A percentile compares a stretch with the other conserved stretches of the same genome.
These are phyloP conservation scores for Pelargonium nanum DNA, from an alignment of 345 rosid species.

Conservation along the genomic window DNA sequence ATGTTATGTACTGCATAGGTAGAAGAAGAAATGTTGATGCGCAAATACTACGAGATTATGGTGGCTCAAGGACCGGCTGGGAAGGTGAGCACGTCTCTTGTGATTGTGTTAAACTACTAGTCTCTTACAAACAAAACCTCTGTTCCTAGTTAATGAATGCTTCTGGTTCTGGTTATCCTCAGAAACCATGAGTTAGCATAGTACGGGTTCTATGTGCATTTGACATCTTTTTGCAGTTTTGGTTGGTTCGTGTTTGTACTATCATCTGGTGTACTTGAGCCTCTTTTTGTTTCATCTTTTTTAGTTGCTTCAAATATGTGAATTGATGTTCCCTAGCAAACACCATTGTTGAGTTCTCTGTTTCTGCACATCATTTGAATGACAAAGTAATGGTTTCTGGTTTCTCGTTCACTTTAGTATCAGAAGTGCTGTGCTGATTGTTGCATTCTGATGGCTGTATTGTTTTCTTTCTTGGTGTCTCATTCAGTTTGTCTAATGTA, in stretches of 20 bases:
- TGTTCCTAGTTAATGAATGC: background rate
- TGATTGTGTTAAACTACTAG: background rate
- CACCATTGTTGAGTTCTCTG: too few relatives aligned
- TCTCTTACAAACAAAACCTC: background rate
- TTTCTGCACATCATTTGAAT: too few relatives aligned
- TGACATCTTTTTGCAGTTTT: background rate
- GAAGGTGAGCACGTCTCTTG: constrained; percentile 26
- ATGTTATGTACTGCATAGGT: constrained; percentile 30
- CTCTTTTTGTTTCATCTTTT: too few relatives aligned
- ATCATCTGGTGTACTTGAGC: too few relatives aligned
- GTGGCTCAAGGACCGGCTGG: constrained; percentile 27
- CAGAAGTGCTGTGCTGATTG: background rate
- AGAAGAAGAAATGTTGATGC: constrained; percentile 76
- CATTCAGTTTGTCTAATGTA: background rate
- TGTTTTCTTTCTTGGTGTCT: too few relatives aligned
- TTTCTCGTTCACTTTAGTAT: background rate
- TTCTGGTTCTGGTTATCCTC: background rate
- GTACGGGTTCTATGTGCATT: background rate
- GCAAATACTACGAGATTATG: constrained; percentile 54
- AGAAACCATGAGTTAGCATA: background rate
- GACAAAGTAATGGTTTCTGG: too few relatives aligned
- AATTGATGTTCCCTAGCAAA: background rate
- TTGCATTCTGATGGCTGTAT: too few relatives aligned
- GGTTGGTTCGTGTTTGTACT: background rate
- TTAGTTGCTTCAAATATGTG: background rate